A percentile compares a stretch with the other conserved stretches of the same genome.
Conservation (phyloP, 352 stramenopile genomes). For the Pythium scleroteichum region DNA sequence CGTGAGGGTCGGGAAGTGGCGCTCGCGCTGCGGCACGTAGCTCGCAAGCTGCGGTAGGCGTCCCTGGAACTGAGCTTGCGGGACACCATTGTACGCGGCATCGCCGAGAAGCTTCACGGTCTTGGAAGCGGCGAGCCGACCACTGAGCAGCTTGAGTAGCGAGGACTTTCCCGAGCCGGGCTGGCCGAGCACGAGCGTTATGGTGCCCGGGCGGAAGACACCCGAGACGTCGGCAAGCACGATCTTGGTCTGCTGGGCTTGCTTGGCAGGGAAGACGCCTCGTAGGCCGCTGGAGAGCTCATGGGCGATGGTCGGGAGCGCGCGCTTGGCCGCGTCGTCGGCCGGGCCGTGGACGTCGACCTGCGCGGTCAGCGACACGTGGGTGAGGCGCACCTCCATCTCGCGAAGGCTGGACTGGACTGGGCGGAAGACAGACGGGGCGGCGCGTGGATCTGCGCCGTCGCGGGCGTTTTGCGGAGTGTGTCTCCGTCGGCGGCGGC, state of each 20-base stretch:
- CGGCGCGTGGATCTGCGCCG: not conserved
- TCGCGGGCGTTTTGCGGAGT: too few species aligned
- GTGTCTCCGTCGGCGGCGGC: too few species aligned
- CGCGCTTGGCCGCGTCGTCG: not conserved
- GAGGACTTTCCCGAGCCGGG: conserved; percentile 53
- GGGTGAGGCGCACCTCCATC: conserved; percentile 15
- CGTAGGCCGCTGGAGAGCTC: not conserved
- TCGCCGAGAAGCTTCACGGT: conserved; percentile 37
- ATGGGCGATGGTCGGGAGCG: conserved; percentile 13
- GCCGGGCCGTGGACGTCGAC: not conserved
- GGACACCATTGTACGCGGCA: conserved; percentile 47
- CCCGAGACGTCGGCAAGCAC: conserved; percentile 47
- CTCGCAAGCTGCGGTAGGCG: conserved; percentile 46
- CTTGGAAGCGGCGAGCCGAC: conserved; percentile 45
- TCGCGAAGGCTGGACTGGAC: not conserved
- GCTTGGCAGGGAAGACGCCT: conserved; percentile 15
- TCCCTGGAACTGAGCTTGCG: conserved; percentile 26
- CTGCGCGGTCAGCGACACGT: conserved; percentile 8
- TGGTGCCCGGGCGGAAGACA: conserved; percentile 44
- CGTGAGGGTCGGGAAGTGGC: conserved; percentile 51
- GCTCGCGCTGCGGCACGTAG: conserved; percentile 54
- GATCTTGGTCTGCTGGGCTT: conserved; percentile 33
- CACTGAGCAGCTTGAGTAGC: conserved; percentile 58
- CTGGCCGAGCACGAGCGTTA: conserved; percentile 64
- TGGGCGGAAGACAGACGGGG: not conserved